Evolutionary conservation across 192 early-diverging fungal species (phyloP).

Genomic region (Pilobolus umbonatus): DNA sequence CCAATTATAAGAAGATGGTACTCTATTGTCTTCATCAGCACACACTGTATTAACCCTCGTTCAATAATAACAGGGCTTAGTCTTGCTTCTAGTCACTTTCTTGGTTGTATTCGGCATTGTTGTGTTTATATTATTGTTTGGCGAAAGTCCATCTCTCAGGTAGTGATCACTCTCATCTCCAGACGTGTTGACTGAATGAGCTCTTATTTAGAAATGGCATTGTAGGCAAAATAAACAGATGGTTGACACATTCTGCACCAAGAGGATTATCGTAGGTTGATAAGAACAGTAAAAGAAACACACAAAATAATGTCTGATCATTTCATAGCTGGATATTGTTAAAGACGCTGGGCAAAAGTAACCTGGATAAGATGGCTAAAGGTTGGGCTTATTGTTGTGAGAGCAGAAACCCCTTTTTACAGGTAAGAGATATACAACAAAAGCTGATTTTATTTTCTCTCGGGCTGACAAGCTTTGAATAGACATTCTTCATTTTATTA

Average conservation of each 20-base stretch:
- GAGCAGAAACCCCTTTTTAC: slow-evolving; percentile 35
- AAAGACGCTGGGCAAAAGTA: slow-evolving; percentile 13
- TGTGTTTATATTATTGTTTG: slow-evolving; percentile 30
- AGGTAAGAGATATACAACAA: slow-evolving; percentile 12
- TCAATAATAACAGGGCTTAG: not conserved
- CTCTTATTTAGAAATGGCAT: slow-evolving; percentile 16
- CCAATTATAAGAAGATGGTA: no score
- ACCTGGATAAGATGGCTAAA: not conserved
- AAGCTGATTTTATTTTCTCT: not conserved
- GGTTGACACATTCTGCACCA: slow-evolving; percentile 18
- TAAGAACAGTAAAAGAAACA: not conserved
- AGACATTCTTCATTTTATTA: slow-evolving; percentile 32
- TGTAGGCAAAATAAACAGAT: slow-evolving; percentile 17
- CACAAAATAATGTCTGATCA: not conserved
- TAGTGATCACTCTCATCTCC: not conserved
- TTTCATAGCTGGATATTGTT: not conserved
- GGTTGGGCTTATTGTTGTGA: slow-evolving; percentile 24
- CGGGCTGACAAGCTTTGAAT: no score
- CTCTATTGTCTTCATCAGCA: no score
- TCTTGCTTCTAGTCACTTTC: slow-evolving; percentile 11
- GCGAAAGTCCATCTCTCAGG: slow-evolving; percentile 28
- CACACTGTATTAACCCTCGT: no score
- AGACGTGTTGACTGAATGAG: not conserved
- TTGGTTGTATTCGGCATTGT: slow-evolving; percentile 7
- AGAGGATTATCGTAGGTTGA: slow-evolving; percentile 10